Base-by-base conservation (phyloP, 2,329 filamentous ascomycete genomes). In the Pyricularia grisea region DNA sequence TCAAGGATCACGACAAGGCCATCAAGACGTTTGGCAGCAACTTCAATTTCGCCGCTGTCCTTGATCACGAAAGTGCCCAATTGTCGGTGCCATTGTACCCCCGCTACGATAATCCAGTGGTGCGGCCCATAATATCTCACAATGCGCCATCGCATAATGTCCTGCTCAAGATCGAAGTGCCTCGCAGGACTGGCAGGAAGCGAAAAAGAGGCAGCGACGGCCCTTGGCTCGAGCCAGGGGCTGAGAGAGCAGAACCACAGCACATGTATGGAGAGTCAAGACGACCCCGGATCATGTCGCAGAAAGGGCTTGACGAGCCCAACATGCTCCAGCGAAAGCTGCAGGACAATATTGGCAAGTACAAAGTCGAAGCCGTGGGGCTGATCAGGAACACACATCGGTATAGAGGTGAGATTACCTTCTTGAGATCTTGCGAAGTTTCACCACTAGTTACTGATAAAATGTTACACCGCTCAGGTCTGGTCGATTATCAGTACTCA, bases 401-500 rank as follows among this genome's bases (percentile, higher is more conserved):
- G 55, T 99, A 96, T 78, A 87, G 94, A 76, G 89, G 89, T 85
- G 77, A 71, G 78, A 68, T 65, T 2, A 27, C 12, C 23, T 27
- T 23, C 58, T 11, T 27, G 58, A 17, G 9, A 27, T 61, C n/a
- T 3, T 17, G 7, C 10, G 1, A 12, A 10, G 4, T 58, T 3
- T 58, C n/a, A 9, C n/a, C n/a, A 17, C n/a, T 3, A 12, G n/a
- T 61, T 25, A 28, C n/a, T 12, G 20, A 55, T 20, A 58, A 14
- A 12, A 61, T 50, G 11, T n/a, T 27, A 14, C 42, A 9, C n/a
- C 58, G 6, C 1, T 12, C 30, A 87, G 87, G 86, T 36, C 84
- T 97, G 72, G 90, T 93, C 10, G 94, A 98, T 78, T 96, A 96
- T 75, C 92, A 96, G 74, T 94, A 90, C 79, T 88, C 92, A 27